These are phyloP conservation scores for Botryotinia narcissicola DNA, from an alignment of 2,329 filamentous ascomycete species.

Conservation along the genomic window DNA sequence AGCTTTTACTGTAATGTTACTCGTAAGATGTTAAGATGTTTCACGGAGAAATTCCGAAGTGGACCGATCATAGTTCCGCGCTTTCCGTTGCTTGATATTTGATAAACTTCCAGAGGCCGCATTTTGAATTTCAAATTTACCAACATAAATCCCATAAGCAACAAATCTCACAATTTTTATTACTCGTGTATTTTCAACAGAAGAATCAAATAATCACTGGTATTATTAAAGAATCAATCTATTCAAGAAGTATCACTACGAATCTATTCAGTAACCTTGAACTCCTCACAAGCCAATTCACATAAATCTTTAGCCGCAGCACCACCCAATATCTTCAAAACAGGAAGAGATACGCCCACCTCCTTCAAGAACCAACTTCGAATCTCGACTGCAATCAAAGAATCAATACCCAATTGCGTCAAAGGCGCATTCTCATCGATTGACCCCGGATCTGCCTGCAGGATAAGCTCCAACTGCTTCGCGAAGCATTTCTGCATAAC, in stretches of 20 bases:
- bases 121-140: background rate
- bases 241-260: too few relatives aligned
- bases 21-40: background rate
- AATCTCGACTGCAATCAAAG: conserved; percentile 50
- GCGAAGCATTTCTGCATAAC: conserved; percentile 13
- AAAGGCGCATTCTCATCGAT: conserved; percentile 5
- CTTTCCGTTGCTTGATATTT: too few relatives aligned
- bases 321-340: conserved; percentile 19
- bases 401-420: conserved; percentile 44
- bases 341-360: conserved; percentile 42
- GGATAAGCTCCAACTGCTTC: conserved; percentile 7
- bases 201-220: too few relatives aligned
- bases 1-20: too few relatives aligned
- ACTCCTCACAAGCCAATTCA: conserved; percentile 13
- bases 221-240: too few relatives aligned
- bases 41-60: background rate
- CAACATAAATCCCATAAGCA: background rate
- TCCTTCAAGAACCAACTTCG: conserved; percentile 48
- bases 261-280: conserved; percentile 4
- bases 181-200: background rate
- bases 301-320: conserved; percentile 7
- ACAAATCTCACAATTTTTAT: background rate
- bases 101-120: too few relatives aligned
- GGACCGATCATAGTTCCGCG: background rate
- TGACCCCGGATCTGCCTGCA: background rate